These are phyloP conservation scores for Rhododendron molle DNA, from an alignment of 148 eudicot species.

Conservation along the genomic window DNA sequence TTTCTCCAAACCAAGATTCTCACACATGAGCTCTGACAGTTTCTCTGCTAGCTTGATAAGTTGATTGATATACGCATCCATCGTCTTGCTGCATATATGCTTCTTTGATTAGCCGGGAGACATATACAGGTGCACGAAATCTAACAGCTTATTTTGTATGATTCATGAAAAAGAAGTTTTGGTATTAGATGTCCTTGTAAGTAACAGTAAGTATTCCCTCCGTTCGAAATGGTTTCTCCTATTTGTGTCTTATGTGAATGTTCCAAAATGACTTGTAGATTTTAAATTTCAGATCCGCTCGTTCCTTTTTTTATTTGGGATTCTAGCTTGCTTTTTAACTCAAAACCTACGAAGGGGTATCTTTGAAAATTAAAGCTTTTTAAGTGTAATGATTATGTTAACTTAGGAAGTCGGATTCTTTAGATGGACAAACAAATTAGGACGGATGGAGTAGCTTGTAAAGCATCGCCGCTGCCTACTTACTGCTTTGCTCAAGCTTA, in stretches of 20 bases:
- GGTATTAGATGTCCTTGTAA: neutral
- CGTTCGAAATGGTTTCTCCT: neutral
- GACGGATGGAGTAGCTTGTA: neutral
- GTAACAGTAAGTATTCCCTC: neutral
- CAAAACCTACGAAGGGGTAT: neutral
- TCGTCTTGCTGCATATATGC: constrained; percentile 42
- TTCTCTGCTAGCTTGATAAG: constrained; percentile 61
- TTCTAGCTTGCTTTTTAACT: neutral
- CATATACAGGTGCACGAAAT: neutral
- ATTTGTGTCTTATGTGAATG: neutral
- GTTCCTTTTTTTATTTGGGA: neutral
- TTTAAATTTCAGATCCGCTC: neutral
- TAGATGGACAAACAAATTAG: neutral
- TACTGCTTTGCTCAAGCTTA: neutral
- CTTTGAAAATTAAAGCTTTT: neutral
- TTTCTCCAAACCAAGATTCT: constrained; percentile 66
- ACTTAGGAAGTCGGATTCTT: neutral
- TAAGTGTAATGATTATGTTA: neutral
- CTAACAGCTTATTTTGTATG: neutral
- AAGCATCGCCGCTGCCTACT: neutral
- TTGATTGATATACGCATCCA: constrained; percentile 59
- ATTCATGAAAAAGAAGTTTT: neutral
- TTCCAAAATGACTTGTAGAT: neutral
- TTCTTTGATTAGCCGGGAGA: neutral
- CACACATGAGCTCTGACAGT: constrained; percentile 63